Base-by-base conservation (phyloP, 2,329 filamentous ascomycete species). In the Verticillium dahliae region DNA sequence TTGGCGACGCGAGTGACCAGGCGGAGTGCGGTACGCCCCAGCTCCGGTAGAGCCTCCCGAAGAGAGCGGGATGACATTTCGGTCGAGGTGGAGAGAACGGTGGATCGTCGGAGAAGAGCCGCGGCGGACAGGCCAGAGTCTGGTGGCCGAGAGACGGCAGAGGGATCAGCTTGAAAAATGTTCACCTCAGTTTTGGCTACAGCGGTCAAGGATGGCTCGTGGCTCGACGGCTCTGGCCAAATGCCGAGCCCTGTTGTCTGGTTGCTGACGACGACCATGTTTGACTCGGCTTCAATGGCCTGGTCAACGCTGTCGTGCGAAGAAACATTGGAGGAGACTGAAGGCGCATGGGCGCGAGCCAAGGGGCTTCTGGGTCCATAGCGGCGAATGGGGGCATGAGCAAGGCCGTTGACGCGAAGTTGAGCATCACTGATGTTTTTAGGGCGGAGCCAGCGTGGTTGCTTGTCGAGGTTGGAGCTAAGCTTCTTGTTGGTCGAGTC, bases 401-500 rank as follows among this genome's bases (percentile, higher is more conserved):
- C 70, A 4, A 82, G 72, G 63, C 77, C 74, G n/a, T 71, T 72
- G 58, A 85, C 75, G 34, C 82, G 81, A 37, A 77, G 76, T 55
- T 73, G 73, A 78, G 85, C 83, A 59, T 86, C 83, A 18, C 77
- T 74, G 11, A 78, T 73, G 39, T 74, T 78, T 62, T 77, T 78
- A 1, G 84, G 83, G 22, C 82, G 80, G 58, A 86, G 74, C 77
- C 83, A 85, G 68, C 84, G 78, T 35, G 83, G 81, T 41, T 87
- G 81, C 63, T 86, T 84, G 65, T 85, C 83, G 37, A 86, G 77
- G 63, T 85, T 78, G 7, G 75, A 74, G 60, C 82, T 81, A 65
- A 86, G 78, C 27, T 81, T 84, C 72, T 86, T 86, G 67, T 84
- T 83, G 38, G 81, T 83, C 34, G 84, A 85, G 66, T 85, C 83